These are phyloP conservation scores for Platismatia glauca DNA, from an alignment of 495 filamentous ascomycete genomes.

Conservation along the genomic window DNA sequence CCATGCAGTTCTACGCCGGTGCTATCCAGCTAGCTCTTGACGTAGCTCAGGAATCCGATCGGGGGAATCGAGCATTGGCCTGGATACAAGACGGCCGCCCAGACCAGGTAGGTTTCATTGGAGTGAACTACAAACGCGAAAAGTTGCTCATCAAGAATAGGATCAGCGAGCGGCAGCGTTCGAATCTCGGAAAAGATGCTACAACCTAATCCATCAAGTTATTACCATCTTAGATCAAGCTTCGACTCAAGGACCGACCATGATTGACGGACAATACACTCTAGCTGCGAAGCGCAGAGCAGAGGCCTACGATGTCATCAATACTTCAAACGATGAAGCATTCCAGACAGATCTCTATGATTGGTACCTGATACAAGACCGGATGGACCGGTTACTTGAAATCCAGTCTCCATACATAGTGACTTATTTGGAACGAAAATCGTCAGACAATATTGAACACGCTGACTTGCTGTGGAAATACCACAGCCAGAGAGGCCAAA, in stretches of 20 bases:
- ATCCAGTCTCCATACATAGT: constrained; percentile 77
- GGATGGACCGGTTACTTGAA: constrained; percentile 73
- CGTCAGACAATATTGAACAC: constrained; percentile 55
- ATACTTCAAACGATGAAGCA: constrained; percentile 76
- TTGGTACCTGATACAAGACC: constrained; percentile 82
- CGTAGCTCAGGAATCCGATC: constrained; percentile 73
- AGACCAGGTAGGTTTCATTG: constrained; percentile 34
- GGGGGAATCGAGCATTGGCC: constrained; percentile 67
- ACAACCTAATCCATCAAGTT: constrained; percentile 69
- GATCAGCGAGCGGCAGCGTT: constrained; percentile 62
- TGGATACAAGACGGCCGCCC: constrained; percentile 62
- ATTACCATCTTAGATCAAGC: constrained; percentile 66
- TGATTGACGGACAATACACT: constrained; percentile 69
- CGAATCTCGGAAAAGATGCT: constrained; percentile 65
- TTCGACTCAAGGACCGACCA: constrained; percentile 53
- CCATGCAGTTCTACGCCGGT: constrained; percentile 82
- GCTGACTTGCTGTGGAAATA: constrained; percentile 92
- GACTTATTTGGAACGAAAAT: constrained; percentile 71
- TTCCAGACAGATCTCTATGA: constrained; percentile 94
- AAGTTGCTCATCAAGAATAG: constrained; percentile 44
- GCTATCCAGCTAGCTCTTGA: constrained; percentile 82
- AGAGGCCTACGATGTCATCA: constrained; percentile 82
- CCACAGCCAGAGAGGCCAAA: constrained; percentile 68
- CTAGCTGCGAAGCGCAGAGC: constrained; percentile 63
- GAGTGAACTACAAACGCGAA: neutral